Base-by-base conservation (phyloP, 116 monocot species). In the Iris pallida region DNA sequence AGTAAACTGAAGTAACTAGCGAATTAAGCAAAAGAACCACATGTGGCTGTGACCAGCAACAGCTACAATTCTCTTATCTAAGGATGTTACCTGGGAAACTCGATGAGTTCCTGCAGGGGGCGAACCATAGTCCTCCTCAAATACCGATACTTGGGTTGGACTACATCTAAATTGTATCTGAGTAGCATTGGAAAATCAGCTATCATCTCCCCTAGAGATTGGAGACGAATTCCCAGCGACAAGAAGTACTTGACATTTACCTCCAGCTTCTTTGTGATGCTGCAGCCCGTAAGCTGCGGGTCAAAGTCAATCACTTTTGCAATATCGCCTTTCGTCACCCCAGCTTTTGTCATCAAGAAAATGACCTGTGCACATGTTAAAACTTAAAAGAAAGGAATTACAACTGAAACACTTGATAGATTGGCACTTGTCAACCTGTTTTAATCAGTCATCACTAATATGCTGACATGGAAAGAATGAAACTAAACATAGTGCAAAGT, bases 181-280 rank as follows among this genome's bases (percentile, higher is more conserved):
- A 92, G 87, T 43, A 97, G 75, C 92, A 92, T 92, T 53, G 97
- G 97, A 65, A 97, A 97, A 64, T 97, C 92, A 3, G 97, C 77
- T 65, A 97, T 73, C 97, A 97, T 97, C 77, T 83, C 82, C 19
- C 97, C 97, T 44, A 97, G 68, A 8, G 63, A 66, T 14, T 48
- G 69, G 17, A 71, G 71, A 53, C 69, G 83, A 60, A 92, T 92
- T 4, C 97, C 97, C 84, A 97, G 76, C 19, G 96, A 97, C 30
- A 92, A 48, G 53, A 92, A 97, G 75, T 92, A 97, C 59, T 87
- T 88, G 43, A 97, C 97, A 71, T 80, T 87, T 43, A 90, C 69
- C 16, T 97, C 97, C 65, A 97, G 77, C 73, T 97, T 97, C 46
- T 83, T 74, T 44, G 71, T 64, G 30, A 97, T 90, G 69, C 87